These are phyloP conservation scores for Malus hybrid DNA, from an alignment of 331 rosid genomes.

Conservation along the genomic window DNA sequence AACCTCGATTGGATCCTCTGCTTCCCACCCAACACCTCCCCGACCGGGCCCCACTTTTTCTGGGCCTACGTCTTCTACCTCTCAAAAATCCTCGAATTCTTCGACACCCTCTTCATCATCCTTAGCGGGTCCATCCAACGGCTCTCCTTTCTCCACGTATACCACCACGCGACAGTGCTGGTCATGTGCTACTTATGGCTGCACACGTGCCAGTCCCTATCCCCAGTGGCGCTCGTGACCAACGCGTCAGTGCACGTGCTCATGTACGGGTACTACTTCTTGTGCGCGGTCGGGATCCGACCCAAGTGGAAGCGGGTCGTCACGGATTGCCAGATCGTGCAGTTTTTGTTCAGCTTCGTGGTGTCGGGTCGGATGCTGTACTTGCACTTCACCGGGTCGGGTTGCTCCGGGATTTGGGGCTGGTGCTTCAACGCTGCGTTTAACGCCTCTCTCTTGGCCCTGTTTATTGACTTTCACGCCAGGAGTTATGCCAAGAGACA, in stretches of 20 bases:
- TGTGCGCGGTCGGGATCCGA: conserved; percentile 32
- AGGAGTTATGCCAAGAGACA: conserved; percentile 34
- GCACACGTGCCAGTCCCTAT: conserved; percentile 38
- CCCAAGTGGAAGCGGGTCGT: conserved; percentile 59
- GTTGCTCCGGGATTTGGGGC: conserved; percentile 47
- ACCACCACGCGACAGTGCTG: conserved; percentile 60
- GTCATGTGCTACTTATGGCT: conserved; percentile 59
- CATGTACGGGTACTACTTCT: conserved; percentile 56
- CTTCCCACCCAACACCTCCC: conserved; percentile 34
- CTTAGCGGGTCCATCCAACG: conserved; percentile 35
- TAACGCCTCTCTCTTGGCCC: conserved; percentile 44
- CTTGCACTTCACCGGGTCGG: conserved; percentile 26
- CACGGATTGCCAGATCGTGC: conserved; percentile 55
- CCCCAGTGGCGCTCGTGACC: conserved; percentile 47
- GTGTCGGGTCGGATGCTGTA: conserved; percentile 36
- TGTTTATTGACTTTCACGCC: conserved; percentile 44
- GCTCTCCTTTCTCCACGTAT: conserved; percentile 70
- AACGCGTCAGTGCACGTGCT: conserved; percentile 55
- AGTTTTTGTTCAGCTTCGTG: conserved; percentile 49
- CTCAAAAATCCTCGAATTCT: conserved; percentile 49
- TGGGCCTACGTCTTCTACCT: conserved; percentile 71
- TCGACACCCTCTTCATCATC: conserved; percentile 59
- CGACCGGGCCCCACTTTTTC: conserved; percentile 58
- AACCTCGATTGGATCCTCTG: conserved; percentile 32
- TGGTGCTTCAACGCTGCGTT: conserved; percentile 64